Evolutionary conservation across 169 alveolate genomes (phyloP), one percentile per base, ranked within the genome.

Genomic region (Perkinsus marinus): DNA sequence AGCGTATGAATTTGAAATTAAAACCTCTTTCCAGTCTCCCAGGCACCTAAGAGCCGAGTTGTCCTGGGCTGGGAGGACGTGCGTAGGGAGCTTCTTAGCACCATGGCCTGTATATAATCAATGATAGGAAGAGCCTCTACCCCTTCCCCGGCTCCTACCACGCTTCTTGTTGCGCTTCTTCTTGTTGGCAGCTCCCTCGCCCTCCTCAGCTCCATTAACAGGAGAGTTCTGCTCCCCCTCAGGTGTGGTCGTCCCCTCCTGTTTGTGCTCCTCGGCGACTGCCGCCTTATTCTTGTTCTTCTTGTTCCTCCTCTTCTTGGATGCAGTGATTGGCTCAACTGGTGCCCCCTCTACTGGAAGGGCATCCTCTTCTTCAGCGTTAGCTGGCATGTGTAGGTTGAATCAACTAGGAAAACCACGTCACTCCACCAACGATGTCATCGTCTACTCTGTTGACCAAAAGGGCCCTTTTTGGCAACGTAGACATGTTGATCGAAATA

Each of bases 241-340:
- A 41, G 46, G 46, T 3, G 46, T 41, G 46, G 46, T 10, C 46
- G 46, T 6, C 46, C 46, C 46, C 46, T 41, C 46, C 46, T 41
- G 46, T 10, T 41, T n/a, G n/a, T n/a, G n/a, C n/a, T n/a, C n/a
- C n/a, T n/a, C n/a, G n/a, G n/a, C 46, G 3, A 41, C 46, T 6
- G 46, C 46, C 3, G 92, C 68, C 30, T 43, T 43, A 39, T 89
- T 92, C 89, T 69, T 92, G 90, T 92, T 92, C 91, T 92, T 92
- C 91, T 92, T 92, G 68, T 92, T 92, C 37, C 90, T 92, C 92
- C 91, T 69, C 94, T 92, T 69, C 68, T 90, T 90, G 68, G 43
- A 68, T 37, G 91, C 93, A n/a, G 90, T 37, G 34, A 26, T 39
- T n/a, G 39, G 5, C 26, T 57, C 79, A 26, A 57, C 79, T 13